Evolutionary conservation across 768 basidiomycete species (phyloP).

Genomic region (Lactifluus echinatus): DNA sequence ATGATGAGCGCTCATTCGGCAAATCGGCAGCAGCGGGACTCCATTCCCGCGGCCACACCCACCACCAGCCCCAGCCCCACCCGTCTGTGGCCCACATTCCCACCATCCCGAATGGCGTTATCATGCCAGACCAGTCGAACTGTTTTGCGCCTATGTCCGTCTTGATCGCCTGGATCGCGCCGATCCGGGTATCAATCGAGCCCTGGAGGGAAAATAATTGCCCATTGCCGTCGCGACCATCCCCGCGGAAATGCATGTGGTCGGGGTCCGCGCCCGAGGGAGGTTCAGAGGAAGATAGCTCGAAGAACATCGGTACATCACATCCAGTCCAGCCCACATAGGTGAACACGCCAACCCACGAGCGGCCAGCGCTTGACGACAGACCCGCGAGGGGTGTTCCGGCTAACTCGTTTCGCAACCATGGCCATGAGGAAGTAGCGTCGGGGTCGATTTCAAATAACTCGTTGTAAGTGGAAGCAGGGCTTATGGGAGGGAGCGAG

Average conservation of each 20-base stretch:
- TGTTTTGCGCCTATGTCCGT: background rate
- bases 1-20: too few relatives aligned
- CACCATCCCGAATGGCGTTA: constrained; percentile 13
- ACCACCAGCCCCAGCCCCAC: constrained; percentile 4
- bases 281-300: background rate
- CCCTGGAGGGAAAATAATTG: background rate
- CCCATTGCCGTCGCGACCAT: background rate
- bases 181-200: background rate
- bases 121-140: background rate
- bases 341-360: constrained; percentile 2
- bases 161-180: background rate
- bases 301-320: constrained; percentile 3
- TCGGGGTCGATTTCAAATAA: background rate
- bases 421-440: background rate
- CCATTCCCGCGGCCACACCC: constrained; percentile 14
- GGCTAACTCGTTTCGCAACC: constrained; percentile 1
- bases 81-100: background rate
- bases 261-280: background rate
- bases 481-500: background rate
- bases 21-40: background rate
- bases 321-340: rapidly evolving
- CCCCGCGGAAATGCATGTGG: background rate
- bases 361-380: background rate
- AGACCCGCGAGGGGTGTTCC: constrained; percentile 2
- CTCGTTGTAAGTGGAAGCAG: background rate